Evolutionary conservation across 768 basidiomycete genomes (phyloP).

Genomic region (Lactarius deliciosus): DNA sequence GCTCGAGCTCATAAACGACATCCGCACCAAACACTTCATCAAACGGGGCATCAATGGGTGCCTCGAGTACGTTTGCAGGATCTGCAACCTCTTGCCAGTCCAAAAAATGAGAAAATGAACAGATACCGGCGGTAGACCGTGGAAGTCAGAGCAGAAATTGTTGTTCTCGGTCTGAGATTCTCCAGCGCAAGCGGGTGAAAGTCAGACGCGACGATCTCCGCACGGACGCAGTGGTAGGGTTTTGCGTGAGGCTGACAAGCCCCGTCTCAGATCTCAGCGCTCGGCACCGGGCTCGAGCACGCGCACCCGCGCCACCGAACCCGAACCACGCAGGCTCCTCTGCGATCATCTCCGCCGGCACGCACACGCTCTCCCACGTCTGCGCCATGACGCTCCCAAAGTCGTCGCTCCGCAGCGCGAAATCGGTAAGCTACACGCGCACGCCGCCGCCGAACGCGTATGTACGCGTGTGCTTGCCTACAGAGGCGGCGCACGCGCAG

Average conservation of each 20-base stretch:
- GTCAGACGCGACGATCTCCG: constrained; percentile 46
- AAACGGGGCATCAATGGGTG: constrained; percentile 40
- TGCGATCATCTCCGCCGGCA: constrained; percentile 72
- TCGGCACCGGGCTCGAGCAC: constrained; percentile 57
- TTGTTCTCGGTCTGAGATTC: constrained; percentile 40
- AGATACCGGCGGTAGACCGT: constrained; percentile 29
- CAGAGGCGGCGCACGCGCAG: constrained; percentile 62
- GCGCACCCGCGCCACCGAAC: constrained; percentile 37
- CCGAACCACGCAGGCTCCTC: constrained; percentile 55
- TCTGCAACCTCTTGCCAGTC: constrained; percentile 42
- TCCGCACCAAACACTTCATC: constrained; percentile 55
- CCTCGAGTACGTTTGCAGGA: neutral
- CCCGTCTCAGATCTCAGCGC: constrained; percentile 49
- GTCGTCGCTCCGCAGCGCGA: constrained; percentile 67
- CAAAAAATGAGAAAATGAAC: constrained; percentile 35
- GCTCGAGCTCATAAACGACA: constrained; percentile 51
- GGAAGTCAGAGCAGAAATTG: constrained; percentile 43
- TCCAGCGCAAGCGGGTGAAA: constrained; percentile 48
- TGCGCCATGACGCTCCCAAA: constrained; percentile 77
- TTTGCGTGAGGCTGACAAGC: constrained; percentile 47
- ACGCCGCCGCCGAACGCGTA: constrained; percentile 47
- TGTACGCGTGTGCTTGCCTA: constrained; percentile 54
- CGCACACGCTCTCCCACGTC: constrained; percentile 85
- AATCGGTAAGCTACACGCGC: constrained; percentile 57
- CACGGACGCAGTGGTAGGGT: constrained; percentile 28